Percentiles rank a stretch among this genome's conserved stretches.
phyloP scores from a whole-genome alignment of 2,329 filamentous ascomycete species.

The Samsoniella hepiali region DNA sequence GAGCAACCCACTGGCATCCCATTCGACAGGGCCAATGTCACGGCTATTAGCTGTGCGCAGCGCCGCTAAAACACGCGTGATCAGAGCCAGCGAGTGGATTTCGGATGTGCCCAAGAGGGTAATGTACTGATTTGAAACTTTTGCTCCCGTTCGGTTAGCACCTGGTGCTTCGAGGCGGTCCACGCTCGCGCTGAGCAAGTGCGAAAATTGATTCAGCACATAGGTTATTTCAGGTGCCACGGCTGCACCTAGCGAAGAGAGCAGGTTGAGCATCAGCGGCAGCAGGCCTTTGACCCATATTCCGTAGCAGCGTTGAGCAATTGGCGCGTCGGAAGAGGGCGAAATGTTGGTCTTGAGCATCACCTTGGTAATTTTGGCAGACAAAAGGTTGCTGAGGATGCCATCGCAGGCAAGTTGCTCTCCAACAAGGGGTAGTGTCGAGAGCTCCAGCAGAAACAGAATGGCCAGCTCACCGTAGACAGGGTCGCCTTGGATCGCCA shows the following conservation, averaged over 20 bases:
- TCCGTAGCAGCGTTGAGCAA: slow-evolving; percentile 71
- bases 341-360: slow-evolving; percentile 70
- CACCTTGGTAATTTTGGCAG: slow-evolving; percentile 73
- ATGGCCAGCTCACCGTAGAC: slow-evolving; percentile 92
- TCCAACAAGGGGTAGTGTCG: slow-evolving; percentile 73
- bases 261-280: slow-evolving; percentile 82
- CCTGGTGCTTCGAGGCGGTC: slow-evolving; percentile 65
- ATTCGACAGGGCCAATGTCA: slow-evolving; percentile 69
- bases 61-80: slow-evolving; percentile 68
- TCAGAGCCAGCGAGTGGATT: slow-evolving; percentile 72
- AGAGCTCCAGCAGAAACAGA: slow-evolving; percentile 83
- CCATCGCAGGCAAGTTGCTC: slow-evolving; percentile 89
- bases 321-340: slow-evolving; percentile 70
- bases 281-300: slow-evolving; percentile 90
- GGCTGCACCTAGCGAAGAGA: slow-evolving; percentile 75
- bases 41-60: slow-evolving; percentile 64
- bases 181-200: slow-evolving; percentile 69
- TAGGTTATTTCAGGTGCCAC: slow-evolving; percentile 80
- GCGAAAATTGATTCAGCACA: slow-evolving; percentile 86
- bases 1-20: slow-evolving; percentile 68
- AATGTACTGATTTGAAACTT: slow-evolving; percentile 58
- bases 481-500: slow-evolving; percentile 75
- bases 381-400: slow-evolving; percentile 73
- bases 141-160: slow-evolving; percentile 49
- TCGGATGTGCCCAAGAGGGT: slow-evolving; percentile 73